Conservation (phyloP, 768 basidiomycete species). For the Boletus eberwhitei region DNA sequence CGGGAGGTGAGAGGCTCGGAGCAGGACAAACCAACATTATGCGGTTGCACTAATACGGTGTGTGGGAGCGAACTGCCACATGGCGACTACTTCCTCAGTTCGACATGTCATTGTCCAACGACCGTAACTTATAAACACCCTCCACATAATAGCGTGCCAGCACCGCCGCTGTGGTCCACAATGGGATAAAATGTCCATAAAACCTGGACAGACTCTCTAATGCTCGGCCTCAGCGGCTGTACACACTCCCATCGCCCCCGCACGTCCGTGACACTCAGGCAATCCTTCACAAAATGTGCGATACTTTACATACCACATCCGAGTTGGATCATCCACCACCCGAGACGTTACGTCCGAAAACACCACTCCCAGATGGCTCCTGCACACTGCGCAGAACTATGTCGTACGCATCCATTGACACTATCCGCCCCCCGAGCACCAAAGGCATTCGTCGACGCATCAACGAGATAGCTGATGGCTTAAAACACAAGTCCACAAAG, state of each 20-base stretch:
- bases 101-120: background rate
- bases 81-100: no score
- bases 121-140: background rate
- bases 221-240: background rate
- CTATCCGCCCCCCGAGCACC: background rate
- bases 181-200: constrained; percentile 5
- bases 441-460: constrained; percentile 16
- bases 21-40: no score
- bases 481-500: constrained; percentile 5
- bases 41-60: no score
- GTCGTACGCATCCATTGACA: constrained; percentile 20
- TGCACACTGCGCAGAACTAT: constrained; percentile 15
- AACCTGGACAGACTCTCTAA: background rate
- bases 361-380: background rate
- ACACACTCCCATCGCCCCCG: background rate
- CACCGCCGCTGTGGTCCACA: constrained; percentile 3
- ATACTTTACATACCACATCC: background rate
- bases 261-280: background rate
- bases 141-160: constrained; percentile 6
- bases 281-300: background rate
- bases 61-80: no score
- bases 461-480: constrained; percentile 4
- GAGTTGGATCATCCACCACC: background rate
- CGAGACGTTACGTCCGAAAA: background rate
- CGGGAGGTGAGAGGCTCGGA: no score